These are phyloP conservation scores for Heliamphora pulchella DNA, from an alignment of 179 eudicot species.

Conservation along the genomic window DNA sequence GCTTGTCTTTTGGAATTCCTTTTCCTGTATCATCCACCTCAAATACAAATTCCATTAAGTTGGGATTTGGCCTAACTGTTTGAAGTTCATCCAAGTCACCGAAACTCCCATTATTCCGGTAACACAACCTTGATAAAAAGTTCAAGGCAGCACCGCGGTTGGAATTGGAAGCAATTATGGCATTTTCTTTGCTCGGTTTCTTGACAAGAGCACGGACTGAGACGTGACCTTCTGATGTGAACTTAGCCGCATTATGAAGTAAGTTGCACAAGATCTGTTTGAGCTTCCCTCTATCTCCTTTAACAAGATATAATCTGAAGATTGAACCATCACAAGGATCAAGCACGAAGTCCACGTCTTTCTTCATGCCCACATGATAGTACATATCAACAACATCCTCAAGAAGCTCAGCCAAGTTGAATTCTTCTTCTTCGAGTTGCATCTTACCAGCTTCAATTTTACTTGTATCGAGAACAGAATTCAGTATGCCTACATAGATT, in stretches of 20 bases:
- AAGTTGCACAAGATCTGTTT: constrained; percentile 65
- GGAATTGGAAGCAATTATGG: constrained; percentile 37
- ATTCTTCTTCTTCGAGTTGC: constrained; percentile 54
- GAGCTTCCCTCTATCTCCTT: constrained; percentile 67
- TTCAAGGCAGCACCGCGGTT: constrained; percentile 25
- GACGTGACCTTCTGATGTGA: constrained; percentile 67
- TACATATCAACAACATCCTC: constrained; percentile 63
- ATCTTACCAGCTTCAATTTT: constrained; percentile 85
- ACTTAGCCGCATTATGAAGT: constrained; percentile 75
- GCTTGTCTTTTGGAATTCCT: constrained; percentile 75
- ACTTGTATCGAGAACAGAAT: constrained; percentile 58
- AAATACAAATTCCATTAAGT: constrained; percentile 54
- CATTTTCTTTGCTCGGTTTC: constrained; percentile 37
- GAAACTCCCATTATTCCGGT: constrained; percentile 1
- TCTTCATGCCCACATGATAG: constrained; percentile 54
- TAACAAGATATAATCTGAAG: constrained; percentile 29
- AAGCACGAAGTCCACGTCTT: constrained; percentile 66
- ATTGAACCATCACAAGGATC: constrained; percentile 68
- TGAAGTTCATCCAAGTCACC: constrained; percentile 1
- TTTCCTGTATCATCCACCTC: constrained; percentile 79
- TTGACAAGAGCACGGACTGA: constrained; percentile 52
- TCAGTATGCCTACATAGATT: constrained; percentile 42
- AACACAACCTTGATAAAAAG: neutral
- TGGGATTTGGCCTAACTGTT: constrained; percentile 29
- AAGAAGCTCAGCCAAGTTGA: constrained; percentile 45